phyloP scores from a whole-genome alignment of 2,329 filamentous ascomycete genomes.

The Thielaviopsis punctulata region DNA sequence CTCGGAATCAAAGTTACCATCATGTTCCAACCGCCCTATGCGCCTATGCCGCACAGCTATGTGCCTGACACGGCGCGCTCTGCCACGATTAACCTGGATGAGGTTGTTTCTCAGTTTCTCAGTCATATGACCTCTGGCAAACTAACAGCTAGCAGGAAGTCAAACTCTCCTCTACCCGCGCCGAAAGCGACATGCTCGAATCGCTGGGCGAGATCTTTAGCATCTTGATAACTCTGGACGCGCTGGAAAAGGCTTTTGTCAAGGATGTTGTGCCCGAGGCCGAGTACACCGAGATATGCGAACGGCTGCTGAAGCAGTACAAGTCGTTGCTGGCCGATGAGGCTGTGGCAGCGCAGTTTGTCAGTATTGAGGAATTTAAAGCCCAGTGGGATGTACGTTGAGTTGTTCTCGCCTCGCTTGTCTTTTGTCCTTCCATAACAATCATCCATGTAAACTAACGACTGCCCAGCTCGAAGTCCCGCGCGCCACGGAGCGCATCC shows the following conservation, averaged over 20 bases:
- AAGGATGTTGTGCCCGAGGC: constrained; percentile 84
- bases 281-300: constrained; percentile 94
- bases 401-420: neutral
- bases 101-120: constrained; percentile 35
- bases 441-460: neutral
- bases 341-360: constrained; percentile 73
- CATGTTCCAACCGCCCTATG: constrained; percentile 54
- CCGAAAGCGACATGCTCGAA: constrained; percentile 85
- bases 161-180: constrained; percentile 70
- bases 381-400: constrained; percentile 68
- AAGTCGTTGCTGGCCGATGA: constrained; percentile 86
- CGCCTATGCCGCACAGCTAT: constrained; percentile 80
- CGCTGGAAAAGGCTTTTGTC: constrained; percentile 88
- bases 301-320: constrained; percentile 87
- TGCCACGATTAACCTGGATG: constrained; percentile 83
- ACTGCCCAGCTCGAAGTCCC: constrained; percentile 70
- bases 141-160: constrained; percentile 52
- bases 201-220: constrained; percentile 95
- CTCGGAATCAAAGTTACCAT: constrained; percentile 20
- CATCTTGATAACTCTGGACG: constrained; percentile 89
- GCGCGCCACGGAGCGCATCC: constrained; percentile 78
- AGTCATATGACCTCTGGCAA: constrained; percentile 1
- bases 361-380: constrained; percentile 81
- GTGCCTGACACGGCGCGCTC: constrained; percentile 69
- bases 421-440: neutral